Conservation (phyloP, 1,139 yeast species). For the Taphrina pruni region DNA sequence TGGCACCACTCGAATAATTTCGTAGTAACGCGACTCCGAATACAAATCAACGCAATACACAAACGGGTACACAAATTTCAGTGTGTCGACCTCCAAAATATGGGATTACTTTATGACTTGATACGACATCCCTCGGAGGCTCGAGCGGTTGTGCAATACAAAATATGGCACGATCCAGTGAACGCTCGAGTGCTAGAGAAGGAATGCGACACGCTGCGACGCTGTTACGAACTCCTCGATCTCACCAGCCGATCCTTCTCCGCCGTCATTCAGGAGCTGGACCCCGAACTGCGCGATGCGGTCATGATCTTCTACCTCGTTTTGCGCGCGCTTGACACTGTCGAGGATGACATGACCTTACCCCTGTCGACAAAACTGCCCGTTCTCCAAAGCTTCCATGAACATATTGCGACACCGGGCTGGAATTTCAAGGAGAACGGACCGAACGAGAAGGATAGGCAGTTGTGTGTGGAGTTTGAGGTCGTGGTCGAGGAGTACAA, state of each 20-base stretch:
- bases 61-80: neutral
- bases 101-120: conserved; percentile 31
- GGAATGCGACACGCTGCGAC: conserved; percentile 59
- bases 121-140: conserved; percentile 43
- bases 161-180: conserved; percentile 53
- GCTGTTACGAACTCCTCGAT: conserved; percentile 73
- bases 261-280: conserved; percentile 87
- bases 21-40: neutral
- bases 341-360: conserved; percentile 95
- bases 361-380: conserved; percentile 75
- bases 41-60: neutral
- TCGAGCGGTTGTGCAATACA: conserved; percentile 47
- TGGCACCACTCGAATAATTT: conserved; percentile 4
- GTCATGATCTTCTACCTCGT: conserved; percentile 83
- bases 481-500: conserved; percentile 72
- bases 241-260: conserved; percentile 88
- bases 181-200: conserved; percentile 60
- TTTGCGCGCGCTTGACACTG: conserved; percentile 89
- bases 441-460: conserved; percentile 79
- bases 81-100: neutral
- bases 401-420: conserved; percentile 64
- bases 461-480: conserved; percentile 78
- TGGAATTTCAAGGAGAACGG: conserved; percentile 81
- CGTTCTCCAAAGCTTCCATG: conserved; percentile 69
- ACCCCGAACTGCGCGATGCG: conserved; percentile 84